Evolutionary conservation across 1,139 yeast genomes (phyloP).

Genomic region (Protomyces inouyei): DNA sequence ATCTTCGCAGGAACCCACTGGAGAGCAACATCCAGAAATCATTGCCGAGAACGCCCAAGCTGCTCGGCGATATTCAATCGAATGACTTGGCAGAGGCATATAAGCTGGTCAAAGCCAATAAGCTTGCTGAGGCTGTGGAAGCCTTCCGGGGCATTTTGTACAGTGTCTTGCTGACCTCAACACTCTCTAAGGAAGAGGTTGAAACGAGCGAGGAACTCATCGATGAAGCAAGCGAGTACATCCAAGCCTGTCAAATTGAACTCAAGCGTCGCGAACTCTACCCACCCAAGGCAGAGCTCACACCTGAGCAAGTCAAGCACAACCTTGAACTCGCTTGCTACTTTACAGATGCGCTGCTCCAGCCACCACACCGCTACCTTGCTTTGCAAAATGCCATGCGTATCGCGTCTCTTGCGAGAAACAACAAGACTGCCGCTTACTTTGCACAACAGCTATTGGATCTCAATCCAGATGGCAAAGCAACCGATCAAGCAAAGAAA

Average conservation of each 20-base stretch:
- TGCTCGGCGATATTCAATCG: conserved; percentile 46
- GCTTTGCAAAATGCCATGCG: conserved; percentile 95
- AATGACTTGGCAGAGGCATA: conserved; percentile 68
- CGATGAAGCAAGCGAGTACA: conserved; percentile 77
- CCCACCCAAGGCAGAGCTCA: conserved; percentile 39
- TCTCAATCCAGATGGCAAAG: conserved; percentile 63
- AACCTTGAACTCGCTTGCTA: conserved; percentile 93
- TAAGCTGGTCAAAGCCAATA: conserved; percentile 75
- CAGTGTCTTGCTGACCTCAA: conserved; percentile 62
- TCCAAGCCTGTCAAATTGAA: conserved; percentile 86
- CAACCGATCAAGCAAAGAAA: conserved; percentile 76
- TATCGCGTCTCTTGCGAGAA: conserved; percentile 80
- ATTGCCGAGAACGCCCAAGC: conserved; percentile 69
- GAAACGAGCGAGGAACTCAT: conserved; percentile 56
- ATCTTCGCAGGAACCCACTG: conserved; percentile 61
- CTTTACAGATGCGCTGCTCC: conserved; percentile 79
- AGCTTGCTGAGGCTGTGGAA: conserved; percentile 71
- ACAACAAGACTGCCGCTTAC: conserved; percentile 79
- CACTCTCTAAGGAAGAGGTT: conserved; percentile 66
- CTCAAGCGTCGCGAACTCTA: conserved; percentile 69
- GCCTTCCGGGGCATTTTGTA: conserved; percentile 76
- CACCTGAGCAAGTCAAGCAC: conserved; percentile 63
- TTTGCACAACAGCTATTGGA: conserved; percentile 81
- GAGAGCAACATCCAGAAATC: conserved; percentile 42
- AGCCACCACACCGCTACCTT: conserved; percentile 74